Evolutionary conservation across 2,329 filamentous ascomycete species (phyloP).

Genomic region (Verticillium tricorpus): DNA sequence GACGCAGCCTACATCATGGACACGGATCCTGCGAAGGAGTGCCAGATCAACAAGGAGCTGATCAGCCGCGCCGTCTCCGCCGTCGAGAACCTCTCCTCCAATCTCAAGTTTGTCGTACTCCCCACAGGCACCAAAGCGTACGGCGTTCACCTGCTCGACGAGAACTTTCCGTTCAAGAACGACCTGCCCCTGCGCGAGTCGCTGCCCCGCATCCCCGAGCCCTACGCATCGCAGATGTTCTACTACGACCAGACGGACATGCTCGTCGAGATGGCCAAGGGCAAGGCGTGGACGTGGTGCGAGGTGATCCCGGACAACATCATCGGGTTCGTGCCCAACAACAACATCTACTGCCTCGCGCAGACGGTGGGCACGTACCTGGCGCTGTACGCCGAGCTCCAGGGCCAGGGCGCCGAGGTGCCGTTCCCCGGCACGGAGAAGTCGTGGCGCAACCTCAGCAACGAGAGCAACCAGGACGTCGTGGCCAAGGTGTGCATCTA

Average conservation of each 20-base stretch:
- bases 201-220: constrained; percentile 33
- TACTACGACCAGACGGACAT: constrained; percentile 41
- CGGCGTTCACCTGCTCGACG: constrained; percentile 24
- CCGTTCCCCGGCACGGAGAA: constrained; percentile 29
- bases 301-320: constrained; percentile 39
- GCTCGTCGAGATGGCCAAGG: constrained; percentile 25
- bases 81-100: constrained; percentile 28
- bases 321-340: constrained; percentile 36
- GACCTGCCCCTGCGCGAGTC: constrained; percentile 32
- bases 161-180: constrained; percentile 21
- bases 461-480: constrained; percentile 30
- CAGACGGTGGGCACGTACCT: constrained; percentile 33
- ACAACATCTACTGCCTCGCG: constrained; percentile 36
- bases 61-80: constrained; percentile 31
- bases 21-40: constrained; percentile 24
- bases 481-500: constrained; percentile 34
- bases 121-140: constrained; percentile 37
- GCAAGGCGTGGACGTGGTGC: constrained; percentile 37
- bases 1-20: constrained; percentile 28
- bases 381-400: constrained; percentile 26
- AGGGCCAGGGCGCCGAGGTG: constrained; percentile 28
- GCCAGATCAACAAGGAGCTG: constrained; percentile 30
- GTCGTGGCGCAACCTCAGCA: constrained; percentile 26
- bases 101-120: constrained; percentile 33
- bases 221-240: constrained; percentile 36